Evolutionary conservation across 345 rosid species (phyloP).

Genomic region (Rhodamnia argentea): DNA sequence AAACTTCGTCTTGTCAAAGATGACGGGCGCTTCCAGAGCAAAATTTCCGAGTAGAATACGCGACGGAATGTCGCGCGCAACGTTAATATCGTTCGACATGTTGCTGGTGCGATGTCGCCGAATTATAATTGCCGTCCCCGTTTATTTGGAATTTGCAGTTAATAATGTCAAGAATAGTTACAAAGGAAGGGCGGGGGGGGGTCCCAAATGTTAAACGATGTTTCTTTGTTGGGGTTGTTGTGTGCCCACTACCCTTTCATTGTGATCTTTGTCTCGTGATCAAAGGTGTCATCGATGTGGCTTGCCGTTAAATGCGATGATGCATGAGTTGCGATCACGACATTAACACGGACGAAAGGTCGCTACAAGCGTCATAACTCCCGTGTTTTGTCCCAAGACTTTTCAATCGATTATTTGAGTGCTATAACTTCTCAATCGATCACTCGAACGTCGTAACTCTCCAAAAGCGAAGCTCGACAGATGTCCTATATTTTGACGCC

Average conservation of each 20-base stretch:
- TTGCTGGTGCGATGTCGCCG: background rate
- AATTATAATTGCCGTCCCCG: background rate
- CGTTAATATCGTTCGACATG: background rate
- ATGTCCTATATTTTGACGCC: background rate
- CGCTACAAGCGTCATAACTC: fast-evolving
- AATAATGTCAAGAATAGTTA: background rate
- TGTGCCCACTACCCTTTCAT: background rate
- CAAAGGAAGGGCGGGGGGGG: background rate
- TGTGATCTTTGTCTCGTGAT: no score
- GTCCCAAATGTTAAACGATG: background rate
- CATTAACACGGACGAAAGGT: background rate
- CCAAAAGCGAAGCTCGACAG: background rate
- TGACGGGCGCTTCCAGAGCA: background rate
- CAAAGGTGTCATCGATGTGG: no score
- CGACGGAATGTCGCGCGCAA: background rate
- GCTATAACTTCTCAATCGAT: background rate
- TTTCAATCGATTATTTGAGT: background rate
- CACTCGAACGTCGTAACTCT: fast-evolving
- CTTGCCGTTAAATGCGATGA: background rate
- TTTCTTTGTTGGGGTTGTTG: background rate
- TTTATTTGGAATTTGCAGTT: background rate
- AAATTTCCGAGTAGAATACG: background rate
- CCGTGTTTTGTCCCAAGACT: background rate
- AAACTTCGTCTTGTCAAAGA: background rate
- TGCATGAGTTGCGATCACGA: background rate